Base-by-base conservation (phyloP, 164 flowering plant genomes). In the Aristolochia contorta region DNA sequence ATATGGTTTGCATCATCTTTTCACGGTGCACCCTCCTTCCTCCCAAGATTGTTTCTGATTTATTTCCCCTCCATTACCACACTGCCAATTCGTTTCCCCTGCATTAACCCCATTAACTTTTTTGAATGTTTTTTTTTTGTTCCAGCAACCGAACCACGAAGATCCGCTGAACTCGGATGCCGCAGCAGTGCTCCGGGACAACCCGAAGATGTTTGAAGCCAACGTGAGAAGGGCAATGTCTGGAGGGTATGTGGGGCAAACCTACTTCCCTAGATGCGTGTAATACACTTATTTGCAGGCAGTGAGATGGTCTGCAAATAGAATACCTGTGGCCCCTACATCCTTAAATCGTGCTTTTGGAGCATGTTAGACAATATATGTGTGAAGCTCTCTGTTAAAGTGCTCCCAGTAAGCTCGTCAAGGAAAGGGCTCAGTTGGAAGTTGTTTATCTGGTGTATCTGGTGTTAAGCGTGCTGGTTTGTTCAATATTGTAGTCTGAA, bases 81-180 rank as follows among this genome's bases (percentile, higher is more conserved):
- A 27, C n/a, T n/a, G n/a, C 30, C 30, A 27, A 13, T 54, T 15
- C 2, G 12, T 15, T 13, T 13, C 16, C 56, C 24, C 56, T 54
- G 1, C 24, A 24, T 14, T 22, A n/a, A 19, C 24, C 24, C 32
- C 16, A 56, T 12, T 54, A 8, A 12, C 22, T 16, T 54, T 2
- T 16, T 12, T 62, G 46, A 4, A 10, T 53, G 23, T 20, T 16
- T 20, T 10, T 27, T 5, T 27, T 53, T 6, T 6, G 15, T 12
- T 22, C 66, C 76, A 86, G 93, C 76, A 86, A 76, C 93, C 89
- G 9, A 82, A 86, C 61, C 65, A 68, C 45, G 93, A 86, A 71
- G 93, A 86, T 68, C 89, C 89, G 16, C 83, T 84, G 43, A 86
- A 86, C 64, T 86, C 84, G 27, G 89, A 86, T 33, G 93, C 89